Evolutionary conservation across 208 protist species (phyloP), one percentile per base, ranked within the genome.

Genomic region (Crithidia brevicula): DNA sequence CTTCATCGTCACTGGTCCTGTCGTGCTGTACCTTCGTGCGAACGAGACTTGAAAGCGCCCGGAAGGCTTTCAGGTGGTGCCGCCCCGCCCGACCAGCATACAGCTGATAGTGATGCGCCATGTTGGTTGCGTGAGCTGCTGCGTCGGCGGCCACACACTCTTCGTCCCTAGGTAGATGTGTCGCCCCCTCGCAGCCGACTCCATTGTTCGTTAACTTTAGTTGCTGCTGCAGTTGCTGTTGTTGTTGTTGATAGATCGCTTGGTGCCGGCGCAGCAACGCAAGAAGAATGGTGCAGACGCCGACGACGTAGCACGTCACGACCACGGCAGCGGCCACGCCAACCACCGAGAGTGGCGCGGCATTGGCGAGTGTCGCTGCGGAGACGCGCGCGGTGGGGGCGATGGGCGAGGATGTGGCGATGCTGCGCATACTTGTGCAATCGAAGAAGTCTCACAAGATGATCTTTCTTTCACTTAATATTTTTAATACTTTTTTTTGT

Each of bases 41-140:
- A 8, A 60, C 22, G 22, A 60, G 53, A 23, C 36, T 60, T 2
- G 53, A 60, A 5, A 60, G 36, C 22, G 53, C 34, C 10, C 53
- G 53, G 31, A 60, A 60, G 3, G n/a, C 7, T 4, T 31, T n/a
- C 7, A 43, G 53, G 20, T 43, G 33, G 3, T 46, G 53, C 6
- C 36, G 53, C 10, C 20, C 53, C 7, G 36, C 3, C 22, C 36
- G 53, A n/a, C 36, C 18, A 1, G 22, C 5, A 13, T 60, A n/a
- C 22, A 46, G 53, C 53, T 20, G 4, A 36, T 60, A 60, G 53
- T 46, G 53, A 0, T 33, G 34, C 3, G 31, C 31, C 51, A 57
- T 43, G n/a, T n/a, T n/a, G n/a, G n/a, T n/a, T n/a, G n/a, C n/a
- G n/a, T n/a, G n/a, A n/a, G n/a, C n/a, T n/a, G n/a, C n/a, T n/a